phyloP scores from a whole-genome alignment of 495 filamentous ascomycete species.

The Diplogelasinospora grovesii region DNA sequence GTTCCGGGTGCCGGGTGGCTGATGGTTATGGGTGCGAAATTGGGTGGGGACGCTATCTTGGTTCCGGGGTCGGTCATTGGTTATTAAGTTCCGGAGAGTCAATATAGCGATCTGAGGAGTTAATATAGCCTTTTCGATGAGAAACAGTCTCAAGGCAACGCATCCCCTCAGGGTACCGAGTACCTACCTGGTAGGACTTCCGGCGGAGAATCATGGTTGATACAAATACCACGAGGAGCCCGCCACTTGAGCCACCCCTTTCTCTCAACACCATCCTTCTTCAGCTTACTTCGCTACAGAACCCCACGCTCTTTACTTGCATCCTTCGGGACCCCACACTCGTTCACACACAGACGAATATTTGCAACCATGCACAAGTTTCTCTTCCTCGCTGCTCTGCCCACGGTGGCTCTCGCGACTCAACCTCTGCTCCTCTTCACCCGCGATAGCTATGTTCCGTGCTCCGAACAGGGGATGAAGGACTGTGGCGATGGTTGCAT shows the following conservation, averaged over 20 bases:
- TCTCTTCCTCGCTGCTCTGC: conserved; percentile 13
- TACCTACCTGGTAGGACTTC: too few relatives aligned
- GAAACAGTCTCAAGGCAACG: too few relatives aligned
- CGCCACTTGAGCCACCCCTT: neutral
- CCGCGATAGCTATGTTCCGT: neutral
- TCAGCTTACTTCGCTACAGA: conserved; percentile 4
- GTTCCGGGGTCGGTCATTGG: too few relatives aligned
- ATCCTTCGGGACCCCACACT: conserved; percentile 14
- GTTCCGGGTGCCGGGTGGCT: too few relatives aligned
- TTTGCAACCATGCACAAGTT: conserved; percentile 9
- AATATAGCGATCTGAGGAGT: too few relatives aligned
- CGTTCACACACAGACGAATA: conserved; percentile 7
- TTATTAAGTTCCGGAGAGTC: too few relatives aligned
- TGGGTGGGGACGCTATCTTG: too few relatives aligned
- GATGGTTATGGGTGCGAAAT: too few relatives aligned
- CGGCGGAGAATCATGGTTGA: neutral
- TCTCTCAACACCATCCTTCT: conserved; percentile 3
- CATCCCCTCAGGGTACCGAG: too few relatives aligned
- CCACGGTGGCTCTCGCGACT: conserved; percentile 3
- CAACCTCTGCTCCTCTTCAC: neutral
- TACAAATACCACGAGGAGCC: neutral
- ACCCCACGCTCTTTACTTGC: conserved; percentile 2
- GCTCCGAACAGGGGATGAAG: too few relatives aligned
- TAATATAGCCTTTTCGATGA: too few relatives aligned
- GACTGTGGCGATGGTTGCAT: too few relatives aligned